Base-by-base conservation (phyloP, 768 basidiomycete genomes). In the Suillus plorans region DNA sequence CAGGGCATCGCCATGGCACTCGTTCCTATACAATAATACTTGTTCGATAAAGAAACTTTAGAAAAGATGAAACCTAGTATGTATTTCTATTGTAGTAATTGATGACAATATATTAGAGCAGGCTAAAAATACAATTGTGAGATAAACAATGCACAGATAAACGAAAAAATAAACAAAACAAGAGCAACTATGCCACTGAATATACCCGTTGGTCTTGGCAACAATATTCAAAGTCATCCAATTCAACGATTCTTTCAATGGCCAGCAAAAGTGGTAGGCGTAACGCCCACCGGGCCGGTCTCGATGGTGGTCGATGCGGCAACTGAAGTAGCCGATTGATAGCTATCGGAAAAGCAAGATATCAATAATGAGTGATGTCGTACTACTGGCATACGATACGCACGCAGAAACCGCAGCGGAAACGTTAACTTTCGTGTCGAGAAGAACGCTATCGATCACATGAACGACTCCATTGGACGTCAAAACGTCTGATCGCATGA, bases 391-490 rank as follows among this genome's bases (percentile, higher is more conserved):
- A 44, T 3, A 28, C 4, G 41, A 42, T 28, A 80, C 85, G 71
- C 71, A 89, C 86, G 86, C 87, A 63, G 83, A 80, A 55, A 74
- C 79, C 6, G 87, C 89, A 1, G 80, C 82, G 5, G 68, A 67
- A 10, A 78, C 53, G 70, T 89, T 74, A 2, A 64, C 68, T 8
- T 80, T 72, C 4, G 79, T 76, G 72, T 86, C 81, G 18, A 85
- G 49, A 39, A 90, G 78, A 12, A 88, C 85, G 20, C 76, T 68
- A 67, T 88, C 79, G 64, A 89, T 81, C 49, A 88, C 72, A 72
- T 92, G 89, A 10, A 89, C 73, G 49, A 92, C 91, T 55, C 90
- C 91, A 67, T 92, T 92, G 20, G 80, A 71, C 31, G 85, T 73
- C 68, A 92, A 76, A 6, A 89, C 80, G 71, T 92, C 89, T 16